Evolutionary conservation across 2,329 filamentous ascomycete species (phyloP).

Genomic region (Sphaerulina vaccinii): DNA sequence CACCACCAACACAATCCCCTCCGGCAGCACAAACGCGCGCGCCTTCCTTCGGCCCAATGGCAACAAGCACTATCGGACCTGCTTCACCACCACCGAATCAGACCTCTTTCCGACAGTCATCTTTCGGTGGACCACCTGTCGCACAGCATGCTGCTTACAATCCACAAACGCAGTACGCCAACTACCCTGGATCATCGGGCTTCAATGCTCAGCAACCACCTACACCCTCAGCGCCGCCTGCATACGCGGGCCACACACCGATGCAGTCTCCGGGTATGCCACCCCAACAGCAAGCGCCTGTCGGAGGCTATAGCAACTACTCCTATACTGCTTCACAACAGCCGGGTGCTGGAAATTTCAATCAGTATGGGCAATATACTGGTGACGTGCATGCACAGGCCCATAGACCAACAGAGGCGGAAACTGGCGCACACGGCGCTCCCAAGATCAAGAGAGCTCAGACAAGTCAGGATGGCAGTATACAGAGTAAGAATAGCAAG

Average conservation of each 20-base stretch:
- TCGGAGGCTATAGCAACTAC: constrained; percentile 58
- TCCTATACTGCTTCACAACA: constrained; percentile 42
- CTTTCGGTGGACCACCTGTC: constrained; percentile 23
- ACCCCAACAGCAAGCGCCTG: constrained; percentile 30
- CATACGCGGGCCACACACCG: constrained; percentile 38
- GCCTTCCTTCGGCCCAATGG: constrained; percentile 29
- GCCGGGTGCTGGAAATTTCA: constrained; percentile 21
- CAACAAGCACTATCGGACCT: constrained; percentile 23
- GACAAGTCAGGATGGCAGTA: constrained; percentile 15
- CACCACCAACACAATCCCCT: constrained; percentile 25
- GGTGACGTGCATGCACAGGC: constrained; percentile 63
- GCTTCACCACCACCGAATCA: constrained; percentile 31
- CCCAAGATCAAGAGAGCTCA: constrained; percentile 8
- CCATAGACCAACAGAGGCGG: constrained; percentile 66
- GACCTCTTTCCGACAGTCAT: constrained; percentile 37
- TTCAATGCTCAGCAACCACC: constrained; percentile 31
- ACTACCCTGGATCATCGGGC: constrained; percentile 29
- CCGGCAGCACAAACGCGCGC: constrained; percentile 18
- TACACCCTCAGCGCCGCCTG: constrained; percentile 36
- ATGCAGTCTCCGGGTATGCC: constrained; percentile 42
- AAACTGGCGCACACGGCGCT: constrained; percentile 47
- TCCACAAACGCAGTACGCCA: constrained; percentile 28
- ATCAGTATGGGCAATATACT: constrained; percentile 45
- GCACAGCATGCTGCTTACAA: constrained; percentile 42
- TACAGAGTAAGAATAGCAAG: constrained; percentile 8